Evolutionary conservation across 176 grass and related monocot species (phyloP).

Genomic region (Aegilops bicornis): DNA sequence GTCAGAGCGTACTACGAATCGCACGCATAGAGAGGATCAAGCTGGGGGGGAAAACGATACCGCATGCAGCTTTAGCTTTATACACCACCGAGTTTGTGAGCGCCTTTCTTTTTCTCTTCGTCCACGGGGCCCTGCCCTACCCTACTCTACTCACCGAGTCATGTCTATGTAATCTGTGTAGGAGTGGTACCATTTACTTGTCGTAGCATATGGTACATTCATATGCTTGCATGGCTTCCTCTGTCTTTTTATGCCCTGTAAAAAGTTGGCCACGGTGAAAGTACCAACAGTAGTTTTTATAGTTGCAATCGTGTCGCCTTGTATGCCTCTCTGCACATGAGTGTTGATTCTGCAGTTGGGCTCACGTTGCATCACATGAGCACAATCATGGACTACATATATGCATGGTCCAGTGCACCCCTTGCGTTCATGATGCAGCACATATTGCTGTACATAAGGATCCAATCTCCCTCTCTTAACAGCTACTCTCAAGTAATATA

Average conservation of each 20-base stretch:
- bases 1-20: conserved; percentile 59
- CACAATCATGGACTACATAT: conserved; percentile 44
- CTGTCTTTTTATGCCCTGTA: conserved; percentile 4
- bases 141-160: not conserved
- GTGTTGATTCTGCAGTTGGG: conserved; percentile 26
- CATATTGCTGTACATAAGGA: not conserved
- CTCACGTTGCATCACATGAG: conserved; percentile 74
- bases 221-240: not conserved
- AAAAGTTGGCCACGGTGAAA: conserved; percentile 13
- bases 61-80: conserved; percentile 57
- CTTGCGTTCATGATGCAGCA: conserved; percentile 15
- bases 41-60: conserved; percentile 4
- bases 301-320: not conserved
- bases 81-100: conserved; percentile 9
- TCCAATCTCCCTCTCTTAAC: not conserved
- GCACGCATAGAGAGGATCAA: conserved; percentile 42
- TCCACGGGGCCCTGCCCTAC: not conserved
- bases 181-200: not conserved
- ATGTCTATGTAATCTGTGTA: not conserved
- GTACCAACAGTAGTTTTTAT: conserved; percentile 7
- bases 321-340: not conserved
- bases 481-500: not conserved
- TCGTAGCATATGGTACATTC: not conserved
- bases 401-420: conserved; percentile 21
- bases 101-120: not conserved